A percentile compares a stretch with the other conserved stretches of the same genome.
phyloP scores from a whole-genome alignment of 768 basidiomycete species.

The Rhizopogon vinicolor region DNA sequence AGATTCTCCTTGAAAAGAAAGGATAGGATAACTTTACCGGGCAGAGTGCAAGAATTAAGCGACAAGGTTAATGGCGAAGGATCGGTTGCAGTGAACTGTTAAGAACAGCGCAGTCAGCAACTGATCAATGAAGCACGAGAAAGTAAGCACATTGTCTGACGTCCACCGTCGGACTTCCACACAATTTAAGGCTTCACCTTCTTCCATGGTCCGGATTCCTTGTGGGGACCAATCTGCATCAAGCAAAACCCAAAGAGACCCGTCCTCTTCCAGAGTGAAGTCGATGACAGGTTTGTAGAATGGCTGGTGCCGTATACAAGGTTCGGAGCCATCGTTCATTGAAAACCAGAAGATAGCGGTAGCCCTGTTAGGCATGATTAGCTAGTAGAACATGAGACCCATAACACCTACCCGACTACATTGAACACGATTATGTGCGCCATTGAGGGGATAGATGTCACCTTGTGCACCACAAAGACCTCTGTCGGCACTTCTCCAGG shows the following conservation, averaged over 20 bases:
- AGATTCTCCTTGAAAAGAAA: not conserved
- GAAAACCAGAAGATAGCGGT: conserved; percentile 60
- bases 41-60: conserved; percentile 43
- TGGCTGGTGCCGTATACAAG: conserved; percentile 37
- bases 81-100: conserved; percentile 17
- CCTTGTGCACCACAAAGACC: conserved; percentile 54
- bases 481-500: conserved; percentile 1
- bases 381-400: not conserved
- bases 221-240: conserved; percentile 37
- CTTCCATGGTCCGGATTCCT: conserved; percentile 8
- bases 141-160: conserved; percentile 33
- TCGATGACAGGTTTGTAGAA: conserved; percentile 58
- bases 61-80: conserved; percentile 31
- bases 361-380: conserved; percentile 36
- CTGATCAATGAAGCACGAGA: not conserved
- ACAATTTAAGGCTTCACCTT: conserved; percentile 16
- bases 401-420: conserved; percentile 59
- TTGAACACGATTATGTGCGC: conserved; percentile 52
- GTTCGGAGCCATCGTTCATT: conserved; percentile 15
- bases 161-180: conserved; percentile 29
- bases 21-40: conserved; percentile 35
- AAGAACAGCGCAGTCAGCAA: not conserved
- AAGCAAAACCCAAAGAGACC: conserved; percentile 42
- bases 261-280: conserved; percentile 39
- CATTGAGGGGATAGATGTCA: conserved; percentile 41